These are phyloP conservation scores for Jacaranda copaia DNA, from an alignment of 257 asterid species.

Conservation along the genomic window DNA sequence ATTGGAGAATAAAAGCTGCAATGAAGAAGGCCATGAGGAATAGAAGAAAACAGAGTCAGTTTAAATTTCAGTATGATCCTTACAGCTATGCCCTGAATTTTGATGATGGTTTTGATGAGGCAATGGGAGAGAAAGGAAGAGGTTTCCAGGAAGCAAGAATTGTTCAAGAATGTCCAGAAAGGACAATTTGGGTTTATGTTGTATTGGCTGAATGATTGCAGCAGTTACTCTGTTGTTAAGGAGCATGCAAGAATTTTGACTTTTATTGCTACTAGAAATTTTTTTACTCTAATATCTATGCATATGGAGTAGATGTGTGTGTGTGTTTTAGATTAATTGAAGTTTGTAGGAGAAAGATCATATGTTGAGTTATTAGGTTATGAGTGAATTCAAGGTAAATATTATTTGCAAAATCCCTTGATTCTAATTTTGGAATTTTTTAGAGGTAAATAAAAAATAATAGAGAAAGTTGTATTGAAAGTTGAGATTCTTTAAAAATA, in stretches of 20 bases:
- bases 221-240: background rate
- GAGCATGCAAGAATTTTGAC: background rate
- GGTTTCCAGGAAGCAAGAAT: background rate
- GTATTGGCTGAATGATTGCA: constrained; percentile 29
- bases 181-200: constrained; percentile 42
- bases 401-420: too few species aligned
- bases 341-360: background rate
- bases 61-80: constrained; percentile 68
- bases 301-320: background rate
- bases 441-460: too few species aligned
- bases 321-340: background rate
- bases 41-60: constrained; percentile 35
- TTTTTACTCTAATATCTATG: background rate
- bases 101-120: constrained; percentile 49
- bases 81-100: constrained; percentile 70
- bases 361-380: background rate
- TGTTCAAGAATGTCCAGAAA: constrained; percentile 19
- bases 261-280: background rate
- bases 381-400: background rate
- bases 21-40: constrained; percentile 48
- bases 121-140: constrained; percentile 8
- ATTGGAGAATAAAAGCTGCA: constrained; percentile 56
- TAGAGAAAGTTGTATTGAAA: too few species aligned
- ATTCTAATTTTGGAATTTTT: too few species aligned
- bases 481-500: too few species aligned